Conservation (phyloP, 176 grass and related monocot species). For the Hordeum marinum region DNA sequence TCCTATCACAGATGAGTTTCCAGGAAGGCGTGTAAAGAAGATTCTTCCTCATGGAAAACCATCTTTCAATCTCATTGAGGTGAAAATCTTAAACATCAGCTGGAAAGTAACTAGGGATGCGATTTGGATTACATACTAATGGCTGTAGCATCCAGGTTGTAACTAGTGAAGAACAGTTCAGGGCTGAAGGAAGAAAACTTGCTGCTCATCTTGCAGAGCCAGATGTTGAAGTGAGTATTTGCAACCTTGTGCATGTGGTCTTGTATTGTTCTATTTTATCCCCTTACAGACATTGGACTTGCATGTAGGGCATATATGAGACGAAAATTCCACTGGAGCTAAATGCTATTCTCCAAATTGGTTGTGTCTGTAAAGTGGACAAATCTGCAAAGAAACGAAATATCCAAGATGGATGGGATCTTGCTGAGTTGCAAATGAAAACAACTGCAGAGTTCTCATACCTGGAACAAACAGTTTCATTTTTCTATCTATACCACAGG, state of each 20-base stretch:
- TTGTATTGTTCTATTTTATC: background rate
- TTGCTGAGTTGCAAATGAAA: conserved; percentile 88
- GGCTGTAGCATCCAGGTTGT: conserved; percentile 54
- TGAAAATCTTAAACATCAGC: conserved; percentile 31
- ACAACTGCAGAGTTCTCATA: conserved; percentile 95
- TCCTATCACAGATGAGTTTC: conserved; percentile 76
- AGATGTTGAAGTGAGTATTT: conserved; percentile 73
- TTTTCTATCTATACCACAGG: conserved; percentile 97
- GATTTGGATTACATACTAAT: conserved; percentile 11
- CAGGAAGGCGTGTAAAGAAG: conserved; percentile 88
- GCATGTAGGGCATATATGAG: conserved; percentile 88
- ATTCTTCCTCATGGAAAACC: conserved; percentile 93
- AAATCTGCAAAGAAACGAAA: conserved; percentile 60
- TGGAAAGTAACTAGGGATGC: conserved; percentile 13
- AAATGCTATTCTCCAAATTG: conserved; percentile 82
- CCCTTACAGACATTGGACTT: conserved; percentile 14
- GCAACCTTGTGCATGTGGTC: conserved; percentile 10
- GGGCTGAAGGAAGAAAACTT: conserved; percentile 81
- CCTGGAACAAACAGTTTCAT: conserved; percentile 78
- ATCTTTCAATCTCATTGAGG: conserved; percentile 92
- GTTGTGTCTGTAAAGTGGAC: conserved; percentile 93
- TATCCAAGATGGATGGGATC: conserved; percentile 85
- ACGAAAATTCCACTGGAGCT: conserved; percentile 72
- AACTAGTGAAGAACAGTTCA: conserved; percentile 90
- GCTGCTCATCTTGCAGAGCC: conserved; percentile 84